Evolutionary conservation across 75 land plant species (phyloP), one percentile per base, ranked within the genome.

Genomic region (Chamaecyparis obtusa): DNA sequence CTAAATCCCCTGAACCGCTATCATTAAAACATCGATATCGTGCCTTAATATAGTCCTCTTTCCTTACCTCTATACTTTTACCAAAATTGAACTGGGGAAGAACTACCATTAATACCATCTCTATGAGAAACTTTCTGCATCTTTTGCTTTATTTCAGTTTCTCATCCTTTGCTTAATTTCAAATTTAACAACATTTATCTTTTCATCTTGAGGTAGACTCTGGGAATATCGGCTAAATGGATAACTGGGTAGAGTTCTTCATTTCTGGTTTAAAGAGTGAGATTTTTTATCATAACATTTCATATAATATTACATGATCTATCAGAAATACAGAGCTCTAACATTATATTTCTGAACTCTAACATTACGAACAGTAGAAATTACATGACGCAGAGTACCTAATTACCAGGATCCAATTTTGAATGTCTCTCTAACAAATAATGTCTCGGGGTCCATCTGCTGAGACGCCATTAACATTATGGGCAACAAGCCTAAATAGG

Each of bases 1-100:
- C 92, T 41, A 88, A 82, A 8, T 91, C 93, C 43, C 87, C 51
- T 89, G 85, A 85, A 79, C 55, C 80, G 83, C 87, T 89, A 85
- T 87, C 83, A 79, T 85, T 93, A 81, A 98, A 98, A 56, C 96
- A 96, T n/a, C 99, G 94, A 32, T 97, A 97, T 36, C 99, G 91
- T 37, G 98, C 99, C 87, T 86, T 94, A 44, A 95, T 95, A 89
- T 98, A 98, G 79, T 98, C 98, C 92, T 98, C 99, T 69, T 96
- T 96, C 83, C 99, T 92, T 89, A 96, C 98, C 87, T 96, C 98
- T 84, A 96, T 92, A 77, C 93, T 93, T 87, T 95, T 93, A 1
- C 92, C 74, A 35, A 91, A 87, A 90, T 89, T 92, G 49, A 84
- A 85, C 54, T 90, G 90, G 0, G 79, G n/a, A 48, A 33, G 92